phyloP scores from a whole-genome alignment of 176 grass and related monocot species.

The Juncus effusus region DNA sequence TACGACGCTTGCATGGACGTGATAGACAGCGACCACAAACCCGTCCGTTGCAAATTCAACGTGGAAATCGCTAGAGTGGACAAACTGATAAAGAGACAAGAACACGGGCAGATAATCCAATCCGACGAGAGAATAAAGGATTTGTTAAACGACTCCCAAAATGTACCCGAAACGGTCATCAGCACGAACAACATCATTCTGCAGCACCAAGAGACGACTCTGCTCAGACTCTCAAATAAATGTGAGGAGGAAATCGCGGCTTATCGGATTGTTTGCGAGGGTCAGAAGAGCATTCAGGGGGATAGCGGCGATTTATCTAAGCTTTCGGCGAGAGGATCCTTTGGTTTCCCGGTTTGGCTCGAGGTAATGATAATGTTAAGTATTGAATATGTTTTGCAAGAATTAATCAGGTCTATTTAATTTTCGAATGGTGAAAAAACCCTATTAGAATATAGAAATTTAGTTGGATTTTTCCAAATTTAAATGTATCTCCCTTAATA shows the following conservation, averaged over 20 bases:
- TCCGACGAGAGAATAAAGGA: conserved; percentile 54
- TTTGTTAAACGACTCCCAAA: conserved; percentile 52
- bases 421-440: no score
- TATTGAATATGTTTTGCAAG: not conserved
- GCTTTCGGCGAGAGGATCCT: conserved; percentile 61
- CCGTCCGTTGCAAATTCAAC: conserved; percentile 86
- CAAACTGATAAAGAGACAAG: conserved; percentile 73
- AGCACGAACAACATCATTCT: conserved; percentile 67
- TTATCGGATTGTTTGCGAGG: conserved; percentile 72
- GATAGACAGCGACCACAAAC: conserved; percentile 95
- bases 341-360: conserved; percentile 89
- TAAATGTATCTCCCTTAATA: no score
- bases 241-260: conserved; percentile 56
- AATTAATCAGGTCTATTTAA: no score
- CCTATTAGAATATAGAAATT: no score
- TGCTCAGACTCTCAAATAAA: conserved; percentile 70
- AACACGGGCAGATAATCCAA: conserved; percentile 75
- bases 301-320: conserved; percentile 47
- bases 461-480: no score
- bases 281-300: conserved; percentile 52
- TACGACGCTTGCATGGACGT: conserved; percentile 94
- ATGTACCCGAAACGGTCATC: conserved; percentile 71
- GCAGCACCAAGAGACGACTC: conserved; percentile 60
- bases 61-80: conserved; percentile 87
- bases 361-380: conserved; percentile 50